Percentiles rank a stretch among this genome's conserved stretches.
Conservation (phyloP, 2,329 filamentous ascomycete species). For the Fusarium sarcochroum region DNA sequence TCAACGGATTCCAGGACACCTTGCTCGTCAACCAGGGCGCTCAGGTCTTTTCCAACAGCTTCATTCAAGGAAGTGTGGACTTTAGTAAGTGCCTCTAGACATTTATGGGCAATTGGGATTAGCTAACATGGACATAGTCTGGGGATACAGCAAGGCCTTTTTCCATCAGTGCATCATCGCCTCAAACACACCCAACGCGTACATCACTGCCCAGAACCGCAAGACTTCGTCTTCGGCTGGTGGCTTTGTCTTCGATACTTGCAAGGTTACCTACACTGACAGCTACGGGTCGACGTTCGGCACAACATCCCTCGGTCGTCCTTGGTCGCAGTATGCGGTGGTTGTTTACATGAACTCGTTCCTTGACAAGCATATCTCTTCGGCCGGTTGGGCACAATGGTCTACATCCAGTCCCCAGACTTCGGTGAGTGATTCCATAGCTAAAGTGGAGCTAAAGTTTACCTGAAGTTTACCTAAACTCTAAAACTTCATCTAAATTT, state of each 20-base stretch:
- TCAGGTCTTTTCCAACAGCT: conserved; percentile 61
- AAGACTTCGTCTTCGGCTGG: conserved; percentile 49
- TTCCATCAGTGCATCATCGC: conserved; percentile 57
- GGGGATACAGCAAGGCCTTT: conserved; percentile 53
- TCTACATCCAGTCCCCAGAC: conserved; percentile 66
- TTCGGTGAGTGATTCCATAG: conserved; percentile 55
- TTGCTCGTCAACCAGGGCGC: conserved; percentile 62
- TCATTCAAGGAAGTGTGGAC: conserved; percentile 49
- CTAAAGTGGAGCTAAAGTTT: too few relatives aligned
- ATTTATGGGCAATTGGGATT: too few relatives aligned
- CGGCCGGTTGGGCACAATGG: conserved; percentile 61
- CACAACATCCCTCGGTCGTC: conserved; percentile 61
- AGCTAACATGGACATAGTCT: too few relatives aligned
- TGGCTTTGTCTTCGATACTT: conserved; percentile 53
- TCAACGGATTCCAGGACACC: conserved; percentile 65
- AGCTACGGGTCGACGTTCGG: conserved; percentile 51
- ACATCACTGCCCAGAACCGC: conserved; percentile 53
- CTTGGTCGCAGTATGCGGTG: conserved; percentile 61
- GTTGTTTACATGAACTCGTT: conserved; percentile 64
- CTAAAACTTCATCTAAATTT: neutral
- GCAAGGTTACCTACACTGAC: conserved; percentile 47
- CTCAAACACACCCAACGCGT: conserved; percentile 51
- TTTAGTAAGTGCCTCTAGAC: too few relatives aligned
- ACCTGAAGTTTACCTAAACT: too few relatives aligned
- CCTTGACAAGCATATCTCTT: conserved; percentile 56